A percentile compares a stretch with the other conserved stretches of the same genome.
These are phyloP conservation scores for Castanopsis chinensis DNA, from an alignment of 306 rosid genomes.

Conservation along the genomic window DNA sequence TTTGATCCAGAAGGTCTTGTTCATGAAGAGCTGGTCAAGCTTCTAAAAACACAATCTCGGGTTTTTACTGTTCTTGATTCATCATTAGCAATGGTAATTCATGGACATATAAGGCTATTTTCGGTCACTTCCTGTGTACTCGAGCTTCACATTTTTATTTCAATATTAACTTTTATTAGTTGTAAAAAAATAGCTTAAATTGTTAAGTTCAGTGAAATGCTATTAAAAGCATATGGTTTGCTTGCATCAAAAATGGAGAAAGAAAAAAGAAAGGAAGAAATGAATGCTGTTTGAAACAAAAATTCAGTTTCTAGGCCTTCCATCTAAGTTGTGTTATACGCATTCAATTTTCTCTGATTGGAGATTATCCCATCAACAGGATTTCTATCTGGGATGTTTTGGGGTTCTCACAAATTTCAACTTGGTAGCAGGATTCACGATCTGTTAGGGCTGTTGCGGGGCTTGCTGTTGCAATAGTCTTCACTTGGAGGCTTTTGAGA, in stretches of 20 bases:
- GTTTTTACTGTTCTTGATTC: slow-evolving; percentile 56
- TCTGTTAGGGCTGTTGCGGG: slow-evolving; percentile 91
- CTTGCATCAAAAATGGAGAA: not conserved
- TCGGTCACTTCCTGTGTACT: too few species aligned
- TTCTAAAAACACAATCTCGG: slow-evolving; percentile 41
- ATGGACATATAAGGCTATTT: not conserved
- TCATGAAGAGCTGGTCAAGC: slow-evolving; percentile 42
- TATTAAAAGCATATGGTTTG: not conserved
- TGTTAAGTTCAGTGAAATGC: not conserved
- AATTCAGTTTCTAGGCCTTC: not conserved
- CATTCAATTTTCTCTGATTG: not conserved
- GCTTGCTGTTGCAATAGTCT: slow-evolving; percentile 76
- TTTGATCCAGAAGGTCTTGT: slow-evolving; percentile 49
- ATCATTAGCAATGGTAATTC: slow-evolving; percentile 45
- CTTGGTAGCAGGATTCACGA: slow-evolving; percentile 62
- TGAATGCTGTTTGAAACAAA: not conserved
- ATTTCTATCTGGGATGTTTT: not conserved
- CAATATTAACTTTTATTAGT: too few species aligned
- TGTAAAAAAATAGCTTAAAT: too few species aligned
- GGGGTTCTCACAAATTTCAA: not conserved
- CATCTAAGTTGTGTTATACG: not conserved
- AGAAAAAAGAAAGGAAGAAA: not conserved
- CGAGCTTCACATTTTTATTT: too few species aligned
- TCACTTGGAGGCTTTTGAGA: slow-evolving; percentile 91
- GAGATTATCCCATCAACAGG: not conserved